Conservation (phyloP, 176 grass and related monocot genomes). For the Dendrocalamus sinicus region DNA sequence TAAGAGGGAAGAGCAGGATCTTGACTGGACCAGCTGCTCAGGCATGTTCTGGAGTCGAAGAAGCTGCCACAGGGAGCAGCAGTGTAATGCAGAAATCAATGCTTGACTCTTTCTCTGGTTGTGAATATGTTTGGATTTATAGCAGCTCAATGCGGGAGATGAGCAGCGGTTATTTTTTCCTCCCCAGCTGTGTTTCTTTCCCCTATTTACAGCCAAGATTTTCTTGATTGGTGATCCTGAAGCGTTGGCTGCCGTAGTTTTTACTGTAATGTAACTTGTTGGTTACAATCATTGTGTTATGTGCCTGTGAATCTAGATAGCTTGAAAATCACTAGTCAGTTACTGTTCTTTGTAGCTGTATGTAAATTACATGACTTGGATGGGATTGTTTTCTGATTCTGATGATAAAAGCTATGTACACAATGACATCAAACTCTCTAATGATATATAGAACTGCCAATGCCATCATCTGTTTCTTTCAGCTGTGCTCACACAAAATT, state of each 20-base stretch:
- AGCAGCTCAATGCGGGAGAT: conserved; percentile 50
- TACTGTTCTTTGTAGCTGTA: conserved; percentile 54
- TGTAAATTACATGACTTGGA: conserved; percentile 51
- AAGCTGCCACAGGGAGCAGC: conserved; percentile 95
- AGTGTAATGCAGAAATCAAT: conserved; percentile 92
- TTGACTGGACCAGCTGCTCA: conserved; percentile 75
- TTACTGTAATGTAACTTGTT: conserved; percentile 32
- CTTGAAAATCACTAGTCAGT: conserved; percentile 26
- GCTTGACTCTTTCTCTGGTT: conserved; percentile 58
- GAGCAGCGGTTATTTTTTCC: conserved; percentile 42
- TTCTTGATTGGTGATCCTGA: conserved; percentile 41
- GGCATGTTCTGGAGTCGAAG: conserved; percentile 88
- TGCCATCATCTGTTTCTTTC: conserved; percentile 24
- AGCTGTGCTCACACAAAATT: not conserved
- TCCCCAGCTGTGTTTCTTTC: conserved; percentile 45
- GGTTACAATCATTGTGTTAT: not conserved
- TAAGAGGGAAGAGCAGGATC: conserved; percentile 64
- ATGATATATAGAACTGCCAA: conserved; percentile 7
- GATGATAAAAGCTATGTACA: conserved; percentile 39
- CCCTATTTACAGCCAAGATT: conserved; percentile 46
- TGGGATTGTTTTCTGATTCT: conserved; percentile 8
- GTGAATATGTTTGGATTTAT: conserved; percentile 54
- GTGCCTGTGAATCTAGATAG: conserved; percentile 42
- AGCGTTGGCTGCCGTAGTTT: conserved; percentile 37
- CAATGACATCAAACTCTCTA: conserved; percentile 11